Evolutionary conservation across 139 green algal genomes (phyloP), one percentile per base, ranked within the genome.

Genomic region (Chloropicon primus): DNA sequence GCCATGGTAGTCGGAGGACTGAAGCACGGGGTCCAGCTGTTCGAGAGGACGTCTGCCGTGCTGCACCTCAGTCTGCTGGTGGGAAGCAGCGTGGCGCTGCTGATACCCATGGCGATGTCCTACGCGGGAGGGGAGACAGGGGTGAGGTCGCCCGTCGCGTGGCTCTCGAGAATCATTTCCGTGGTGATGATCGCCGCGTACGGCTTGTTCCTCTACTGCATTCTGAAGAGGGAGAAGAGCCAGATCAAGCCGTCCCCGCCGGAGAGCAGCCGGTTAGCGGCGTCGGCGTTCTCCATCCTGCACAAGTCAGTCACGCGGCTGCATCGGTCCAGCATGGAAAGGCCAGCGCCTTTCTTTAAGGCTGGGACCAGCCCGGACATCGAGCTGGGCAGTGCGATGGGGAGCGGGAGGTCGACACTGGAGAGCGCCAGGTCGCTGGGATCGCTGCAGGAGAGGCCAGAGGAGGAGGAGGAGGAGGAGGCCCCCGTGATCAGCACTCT

Each of bases 1-100:
- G 90, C 90, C 25, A 94, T 95, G 80, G 78, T 94, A 1, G 78
- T 89, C n/a, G 90, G 90, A 1, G 90, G 90, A 17, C 25, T 92
- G 3, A 80, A 74, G 29, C 76, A 89, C 79, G 53, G 76, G 21
- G 77, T 71, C 41, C 88, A 92, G 77, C 75, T 24, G 27, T 92
- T 90, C 81, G 89, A 89, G 76, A 79, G 84, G 73, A 53, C 74
- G 74, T 53, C 80, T 75, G 80, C 75, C 21, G 23, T 84, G 74
- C 27, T 77, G 24, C 85, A 82, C 77, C 83, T 71, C 5, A 83
- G 83, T 1, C 83, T 92, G 83, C 84, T 90, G 24, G 71, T 88
- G 1, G 78, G 91, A 72, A 72, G 26, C 28, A 77, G 82, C 24
- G 79, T 88, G 2, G 81, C 80, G 3, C 76, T 92, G 5, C 22